Evolutionary conservation across 2,329 filamentous ascomycete species (phyloP), one percentile per base, ranked within the genome.

Genomic region (Cladosporium sp.): DNA sequence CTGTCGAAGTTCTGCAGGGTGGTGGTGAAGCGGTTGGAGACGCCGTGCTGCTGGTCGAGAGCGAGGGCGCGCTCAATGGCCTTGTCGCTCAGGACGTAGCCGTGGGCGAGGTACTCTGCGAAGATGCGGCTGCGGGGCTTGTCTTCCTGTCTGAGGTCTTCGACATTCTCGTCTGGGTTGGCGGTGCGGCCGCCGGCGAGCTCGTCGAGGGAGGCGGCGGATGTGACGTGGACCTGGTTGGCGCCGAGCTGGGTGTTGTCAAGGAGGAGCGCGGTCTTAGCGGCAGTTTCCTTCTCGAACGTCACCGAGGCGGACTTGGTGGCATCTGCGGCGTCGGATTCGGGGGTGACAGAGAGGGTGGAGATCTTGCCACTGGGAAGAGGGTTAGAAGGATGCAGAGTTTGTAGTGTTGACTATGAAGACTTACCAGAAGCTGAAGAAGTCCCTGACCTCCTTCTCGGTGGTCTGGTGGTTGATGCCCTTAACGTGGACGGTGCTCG

Each of bases 281-380:
- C 91, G 43, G 93, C 93, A 12, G 92, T 94, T 69, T 92, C 84
- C 77, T 96, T 96, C 73, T 97, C 93, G 66, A 98, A 98, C 46
- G 84, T 91, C 56, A 98, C 91, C n/a, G 85, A 87, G 51, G 93
- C 93, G 43, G 84, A 84, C 73, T 96, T 89, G 59, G 80, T 77
- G 58, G 84, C 79, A 63, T 82, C 82, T 48, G 72, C 53, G 33
- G 71, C 71, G 36, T 68, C 68, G 20, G 75, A 75, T 33, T 70
- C 75, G 43, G 83, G 72, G 22, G 83, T 88, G 64, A 96, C 80
- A 52, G 88, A 84, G 68, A 98, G 79, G 61, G 80, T 79, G 59
- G 82, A 84, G 69, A 98, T 95, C 78, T 96, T 97, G 69, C 93
- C 93, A 68, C 89, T 93, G 66, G 40, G 19, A 32, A 12, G 15